Conservation (phyloP, 352 stramenopile species). For the Globisporangium acanthophoron region DNA sequence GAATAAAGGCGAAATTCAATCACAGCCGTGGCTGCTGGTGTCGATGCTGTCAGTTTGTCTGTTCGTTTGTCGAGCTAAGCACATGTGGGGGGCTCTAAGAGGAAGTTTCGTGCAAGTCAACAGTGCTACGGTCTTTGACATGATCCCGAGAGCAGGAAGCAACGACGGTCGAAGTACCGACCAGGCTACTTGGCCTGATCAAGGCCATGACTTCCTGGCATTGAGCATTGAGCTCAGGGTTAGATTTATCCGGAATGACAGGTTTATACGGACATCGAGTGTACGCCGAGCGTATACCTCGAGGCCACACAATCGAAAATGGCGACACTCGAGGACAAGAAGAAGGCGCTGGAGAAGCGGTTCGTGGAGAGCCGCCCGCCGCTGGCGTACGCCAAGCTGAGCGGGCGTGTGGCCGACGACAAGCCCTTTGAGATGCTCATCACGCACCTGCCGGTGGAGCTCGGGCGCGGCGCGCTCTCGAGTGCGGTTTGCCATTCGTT, state of each 20-base stretch:
- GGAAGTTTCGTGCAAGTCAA: too few relatives aligned
- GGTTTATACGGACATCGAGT: too few relatives aligned
- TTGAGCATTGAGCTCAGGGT: too few relatives aligned
- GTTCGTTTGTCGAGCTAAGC: not conserved
- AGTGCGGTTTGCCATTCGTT: conserved; percentile 12
- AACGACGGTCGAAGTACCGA: too few relatives aligned
- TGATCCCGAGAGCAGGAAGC: too few relatives aligned
- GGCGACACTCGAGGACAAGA: conserved; percentile 45
- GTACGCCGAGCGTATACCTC: too few relatives aligned
- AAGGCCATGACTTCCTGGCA: too few relatives aligned
- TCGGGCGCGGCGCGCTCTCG: conserved; percentile 51
- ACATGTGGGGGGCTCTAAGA: too few relatives aligned
- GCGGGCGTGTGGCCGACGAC: conserved; percentile 52
- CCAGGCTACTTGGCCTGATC: too few relatives aligned
- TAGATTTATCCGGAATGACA: not conserved
- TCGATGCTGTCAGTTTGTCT: not conserved
- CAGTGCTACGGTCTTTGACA: too few relatives aligned
- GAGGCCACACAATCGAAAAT: conserved; percentile 7
- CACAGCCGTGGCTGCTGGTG: conserved; percentile 11
- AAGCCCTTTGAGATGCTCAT: conserved; percentile 68
- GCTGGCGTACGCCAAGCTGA: conserved; percentile 77
- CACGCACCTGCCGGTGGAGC: conserved; percentile 67
- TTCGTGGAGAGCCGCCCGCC: conserved; percentile 72
- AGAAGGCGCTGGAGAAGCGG: conserved; percentile 75
- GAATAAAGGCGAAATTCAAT: conserved; percentile 87